Evolutionary conservation across 139 green algal genomes (phyloP).

Genomic region (Diplosphaera chodatii): DNA sequence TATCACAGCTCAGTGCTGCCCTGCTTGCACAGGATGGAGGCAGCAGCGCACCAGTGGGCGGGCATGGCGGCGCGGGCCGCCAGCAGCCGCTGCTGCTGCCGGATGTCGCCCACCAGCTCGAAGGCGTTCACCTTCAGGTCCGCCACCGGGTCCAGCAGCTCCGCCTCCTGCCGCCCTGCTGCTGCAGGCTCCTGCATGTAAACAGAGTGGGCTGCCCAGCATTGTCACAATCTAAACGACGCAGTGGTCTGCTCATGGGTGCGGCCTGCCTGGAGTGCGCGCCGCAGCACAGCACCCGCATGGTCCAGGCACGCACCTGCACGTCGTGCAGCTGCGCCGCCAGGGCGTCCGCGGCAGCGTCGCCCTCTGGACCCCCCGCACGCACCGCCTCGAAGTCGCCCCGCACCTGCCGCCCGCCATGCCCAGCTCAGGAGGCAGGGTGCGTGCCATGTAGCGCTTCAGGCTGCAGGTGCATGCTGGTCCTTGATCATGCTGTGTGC

Average conservation of each 20-base stretch:
- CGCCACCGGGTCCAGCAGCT: slow-evolving; percentile 22
- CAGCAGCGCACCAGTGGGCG: slow-evolving; percentile 30
- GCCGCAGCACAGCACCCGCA: no score
- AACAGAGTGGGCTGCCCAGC: no score
- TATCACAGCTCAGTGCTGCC: no score
- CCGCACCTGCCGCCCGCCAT: slow-evolving; percentile 8
- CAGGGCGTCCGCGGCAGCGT: neutral
- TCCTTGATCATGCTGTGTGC: no score
- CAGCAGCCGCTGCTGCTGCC: slow-evolving; percentile 15
- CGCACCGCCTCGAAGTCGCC: slow-evolving; percentile 29
- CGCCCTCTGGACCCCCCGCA: slow-evolving; percentile 15
- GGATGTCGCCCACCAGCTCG: slow-evolving; percentile 18
- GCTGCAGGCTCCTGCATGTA: no score
- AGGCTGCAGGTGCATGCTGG: no score
- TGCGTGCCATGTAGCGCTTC: no score
- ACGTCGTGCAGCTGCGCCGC: neutral
- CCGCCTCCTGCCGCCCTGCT: slow-evolving; percentile 18
- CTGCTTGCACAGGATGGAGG: no score
- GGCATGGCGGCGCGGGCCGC: slow-evolving; percentile 24
- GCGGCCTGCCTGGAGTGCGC: no score
- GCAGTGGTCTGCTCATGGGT: no score
- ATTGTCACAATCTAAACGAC: no score
- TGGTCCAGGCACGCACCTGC: neutral
- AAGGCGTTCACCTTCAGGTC: slow-evolving; percentile 44
- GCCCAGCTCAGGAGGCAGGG: no score